Base-by-base conservation (phyloP, 176 grass and related monocot genomes). In the Carex cristatella region DNA sequence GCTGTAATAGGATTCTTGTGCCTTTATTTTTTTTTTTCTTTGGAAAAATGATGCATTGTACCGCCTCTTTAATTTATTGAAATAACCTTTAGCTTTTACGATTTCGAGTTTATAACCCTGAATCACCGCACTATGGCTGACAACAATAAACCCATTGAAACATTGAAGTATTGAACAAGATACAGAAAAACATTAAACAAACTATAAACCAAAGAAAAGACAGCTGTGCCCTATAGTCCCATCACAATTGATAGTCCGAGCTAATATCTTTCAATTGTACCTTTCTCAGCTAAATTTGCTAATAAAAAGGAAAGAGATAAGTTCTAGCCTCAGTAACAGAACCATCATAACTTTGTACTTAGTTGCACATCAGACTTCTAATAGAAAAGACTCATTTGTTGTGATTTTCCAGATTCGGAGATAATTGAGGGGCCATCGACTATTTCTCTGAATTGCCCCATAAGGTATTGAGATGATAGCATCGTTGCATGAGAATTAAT, bases 341-440 rank as follows among this genome's bases (percentile, higher is more conserved):
- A 42, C 35, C 35, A 70, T 46, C 69, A 71, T 16, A 71, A 40
- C 8, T 38, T 42, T 62, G 60, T 62, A 62, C 60, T 27, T n/a
- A 3, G 60, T 27, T 23, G 19, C 61, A 10, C 15, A 69, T 51
- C 48, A 51, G 48, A 51, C 28, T 78, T 78, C 30, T 78, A 57
- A 78, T 28, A 78, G 46, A 51, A 79, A 55, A 74, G 2, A 9
- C 15, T 54, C 81, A 30, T 80, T 87, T 68, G 1, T 37, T 46
- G 31, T 30, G 19, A 81, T 70, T 33, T 4, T 83, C 58, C 84
- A 99, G 97, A 95, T 91, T 89, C 87, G 58, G 97, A 99, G 76
- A 69, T 99, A 84, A 91, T 96, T 38, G 93, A 95, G 86, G 97
- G 93, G n/a, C 87, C 97, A 85, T 95, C 93, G 62, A 94, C 91